Base-by-base conservation (phyloP, 805 yeast genomes). In the Candida rishiriensis region DNA sequence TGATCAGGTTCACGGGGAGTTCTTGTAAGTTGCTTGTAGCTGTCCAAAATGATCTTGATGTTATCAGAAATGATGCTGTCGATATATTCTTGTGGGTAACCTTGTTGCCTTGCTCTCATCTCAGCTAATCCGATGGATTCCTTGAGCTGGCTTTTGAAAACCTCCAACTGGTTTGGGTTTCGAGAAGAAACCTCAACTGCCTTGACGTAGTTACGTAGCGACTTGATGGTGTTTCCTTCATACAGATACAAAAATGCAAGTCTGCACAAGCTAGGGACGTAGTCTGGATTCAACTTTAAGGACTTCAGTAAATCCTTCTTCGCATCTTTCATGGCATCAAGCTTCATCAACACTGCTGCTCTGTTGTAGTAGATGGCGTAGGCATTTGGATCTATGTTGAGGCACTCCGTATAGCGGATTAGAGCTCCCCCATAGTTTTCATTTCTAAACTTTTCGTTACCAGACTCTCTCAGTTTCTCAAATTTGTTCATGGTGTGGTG, bases 181-280 rank as follows among this genome's bases (percentile, higher is more conserved):
- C 29, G 38, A 3, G 53, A 37, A 34, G 53, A 50, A 0, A 54
- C 45, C 36, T 51, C 43, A 12, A 70, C 57, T 1, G 73, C 71
- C 41, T 53, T 56, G 16, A 63, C 68, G 46, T 71, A 71, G 26
- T 58, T 53, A 43, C 63, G 60, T 11, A 70, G 50, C 10, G 73
- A 57, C n/a, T 59, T 60, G 12, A 60, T 47, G 0, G 71, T 62
- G 39, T 68, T 56, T 3, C 74, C 74, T 44, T 62, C 54, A 38
- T 63, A 60, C 14, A 71, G 43, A 29, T 56, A 55, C 41, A 64
- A 47, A 44, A 63, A 71, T 2, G 61, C 76, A 6, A 69, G 46
- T 41, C 74, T 57, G 17, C 70, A 59, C 53, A 67, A 60, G 13
- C 70, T 68, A n/a, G 71, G 67, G 29, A 70, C 61, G 48, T 61